Conservation (phyloP, 2,329 filamentous ascomycete species). For the Massarina eburnea region DNA sequence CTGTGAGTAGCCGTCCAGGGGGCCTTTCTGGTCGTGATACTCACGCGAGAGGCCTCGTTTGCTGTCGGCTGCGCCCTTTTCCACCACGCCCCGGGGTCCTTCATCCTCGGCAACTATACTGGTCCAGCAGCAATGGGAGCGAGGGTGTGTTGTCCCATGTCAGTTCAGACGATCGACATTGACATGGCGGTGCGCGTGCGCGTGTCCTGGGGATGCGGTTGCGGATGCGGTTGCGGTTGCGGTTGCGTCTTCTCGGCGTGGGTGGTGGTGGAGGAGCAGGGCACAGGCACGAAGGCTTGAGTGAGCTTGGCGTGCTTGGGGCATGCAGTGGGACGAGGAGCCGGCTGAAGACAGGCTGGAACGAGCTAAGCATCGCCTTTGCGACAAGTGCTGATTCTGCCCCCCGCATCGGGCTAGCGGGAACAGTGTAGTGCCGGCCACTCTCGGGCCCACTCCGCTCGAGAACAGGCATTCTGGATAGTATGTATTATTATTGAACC, state of each 20-base stretch:
- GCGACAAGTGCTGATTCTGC: background rate
- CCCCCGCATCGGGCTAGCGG: background rate
- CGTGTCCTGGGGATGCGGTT: background rate
- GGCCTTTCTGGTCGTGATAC: constrained; percentile 15
- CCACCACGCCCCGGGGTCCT: constrained; percentile 25
- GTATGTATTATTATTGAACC: no score
- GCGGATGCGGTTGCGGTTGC: background rate
- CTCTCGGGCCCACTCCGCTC: no score
- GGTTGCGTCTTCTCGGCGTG: constrained; percentile 7
- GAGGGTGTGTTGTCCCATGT: constrained; percentile 29
- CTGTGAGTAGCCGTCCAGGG: constrained; percentile 21
- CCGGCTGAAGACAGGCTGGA: background rate
- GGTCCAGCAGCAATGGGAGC: constrained; percentile 34
- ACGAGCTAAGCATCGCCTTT: background rate
- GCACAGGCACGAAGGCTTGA: constrained; percentile 24
- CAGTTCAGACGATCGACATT: constrained; percentile 19
- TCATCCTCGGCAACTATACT: constrained; percentile 39
- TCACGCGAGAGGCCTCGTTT: constrained; percentile 33
- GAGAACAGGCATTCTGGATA: no score
- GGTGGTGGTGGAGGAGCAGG: constrained; percentile 21
- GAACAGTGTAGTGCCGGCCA: background rate
- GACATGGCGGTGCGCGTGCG: constrained; percentile 16
- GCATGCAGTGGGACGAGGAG: background rate
- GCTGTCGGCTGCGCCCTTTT: constrained; percentile 29
- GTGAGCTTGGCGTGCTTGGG: constrained; percentile 20